Evolutionary conservation across 2,329 filamentous ascomycete species (phyloP).

Genomic region (Pseudopyricularia javanii): DNA sequence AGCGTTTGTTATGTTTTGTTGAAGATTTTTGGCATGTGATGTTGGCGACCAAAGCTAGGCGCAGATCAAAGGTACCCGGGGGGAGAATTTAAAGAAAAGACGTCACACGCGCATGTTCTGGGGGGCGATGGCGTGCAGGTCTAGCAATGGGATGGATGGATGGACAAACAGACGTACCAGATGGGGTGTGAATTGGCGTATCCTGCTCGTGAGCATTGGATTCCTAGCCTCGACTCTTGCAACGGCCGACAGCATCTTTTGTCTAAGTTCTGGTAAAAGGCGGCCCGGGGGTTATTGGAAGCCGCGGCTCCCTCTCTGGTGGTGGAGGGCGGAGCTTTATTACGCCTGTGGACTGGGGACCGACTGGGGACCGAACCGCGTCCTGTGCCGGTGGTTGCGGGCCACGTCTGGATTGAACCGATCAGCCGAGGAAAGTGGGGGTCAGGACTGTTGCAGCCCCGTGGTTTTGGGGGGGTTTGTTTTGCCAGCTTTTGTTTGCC

Average conservation of each 20-base stretch:
- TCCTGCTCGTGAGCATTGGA: constrained; percentile 16
- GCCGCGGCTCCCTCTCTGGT: background rate
- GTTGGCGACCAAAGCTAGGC: background rate
- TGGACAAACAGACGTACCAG: background rate
- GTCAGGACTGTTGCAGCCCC: background rate
- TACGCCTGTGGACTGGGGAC: background rate
- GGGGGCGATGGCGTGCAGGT: no score
- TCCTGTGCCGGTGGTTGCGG: background rate
- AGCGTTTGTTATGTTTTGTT: no score
- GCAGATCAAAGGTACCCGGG: background rate
- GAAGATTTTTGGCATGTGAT: constrained; percentile 2
- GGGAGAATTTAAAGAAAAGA: background rate
- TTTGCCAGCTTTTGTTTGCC: background rate
- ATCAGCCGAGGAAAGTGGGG: background rate
- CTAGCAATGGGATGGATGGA: background rate
- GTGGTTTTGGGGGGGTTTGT: no score
- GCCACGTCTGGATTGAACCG: background rate
- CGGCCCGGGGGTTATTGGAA: constrained; percentile 1
- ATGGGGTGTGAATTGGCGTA: constrained; percentile 9
- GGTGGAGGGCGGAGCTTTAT: constrained; percentile 1
- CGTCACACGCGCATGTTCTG: background rate
- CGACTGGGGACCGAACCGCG: background rate
- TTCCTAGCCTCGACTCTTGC: constrained; percentile 22
- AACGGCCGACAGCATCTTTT: constrained; percentile 22
- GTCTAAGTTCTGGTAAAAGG: no score